These are phyloP conservation scores for Uronychia setigera DNA, from an alignment of 73 alveolate species.

Conservation along the genomic window DNA sequence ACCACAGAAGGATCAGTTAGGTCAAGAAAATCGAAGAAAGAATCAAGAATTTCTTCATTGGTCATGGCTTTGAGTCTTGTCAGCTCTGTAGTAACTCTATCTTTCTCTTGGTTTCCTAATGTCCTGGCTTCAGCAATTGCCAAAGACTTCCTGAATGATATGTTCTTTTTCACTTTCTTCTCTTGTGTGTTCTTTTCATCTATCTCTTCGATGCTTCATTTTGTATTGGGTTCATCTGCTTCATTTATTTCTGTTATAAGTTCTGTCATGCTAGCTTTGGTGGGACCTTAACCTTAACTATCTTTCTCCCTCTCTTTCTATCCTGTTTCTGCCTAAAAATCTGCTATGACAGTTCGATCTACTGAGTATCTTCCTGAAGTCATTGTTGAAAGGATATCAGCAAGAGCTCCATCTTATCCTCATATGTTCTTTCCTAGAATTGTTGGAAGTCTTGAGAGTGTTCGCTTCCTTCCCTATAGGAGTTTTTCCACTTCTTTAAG, in stretches of 20 bases:
- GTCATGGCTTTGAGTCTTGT: background rate
- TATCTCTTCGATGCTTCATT: no score
- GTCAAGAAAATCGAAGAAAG: background rate
- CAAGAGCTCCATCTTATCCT: background rate
- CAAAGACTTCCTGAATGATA: background rate
- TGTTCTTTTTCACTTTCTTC: background rate
- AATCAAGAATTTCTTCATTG: background rate
- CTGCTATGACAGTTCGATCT: background rate
- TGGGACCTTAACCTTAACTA: background rate
- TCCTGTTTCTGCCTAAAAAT: background rate
- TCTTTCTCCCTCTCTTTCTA: constrained; percentile 11
- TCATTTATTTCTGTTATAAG: no score
- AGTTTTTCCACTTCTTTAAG: constrained; percentile 13
- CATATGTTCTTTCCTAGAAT: background rate
- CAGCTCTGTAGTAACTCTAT: background rate
- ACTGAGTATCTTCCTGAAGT: background rate
- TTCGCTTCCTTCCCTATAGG: background rate
- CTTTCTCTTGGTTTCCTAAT: background rate
- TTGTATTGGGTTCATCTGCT: no score
- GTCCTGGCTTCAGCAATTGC: background rate
- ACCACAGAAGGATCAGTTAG: background rate
- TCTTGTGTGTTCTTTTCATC: background rate
- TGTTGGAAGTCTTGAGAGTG: background rate
- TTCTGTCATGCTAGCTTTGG: no score
- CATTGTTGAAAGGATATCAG: background rate